Evolutionary conservation across 2,329 filamentous ascomycete species (phyloP), one percentile per base, ranked within the genome.

Genomic region (Monilinia fructicola): DNA sequence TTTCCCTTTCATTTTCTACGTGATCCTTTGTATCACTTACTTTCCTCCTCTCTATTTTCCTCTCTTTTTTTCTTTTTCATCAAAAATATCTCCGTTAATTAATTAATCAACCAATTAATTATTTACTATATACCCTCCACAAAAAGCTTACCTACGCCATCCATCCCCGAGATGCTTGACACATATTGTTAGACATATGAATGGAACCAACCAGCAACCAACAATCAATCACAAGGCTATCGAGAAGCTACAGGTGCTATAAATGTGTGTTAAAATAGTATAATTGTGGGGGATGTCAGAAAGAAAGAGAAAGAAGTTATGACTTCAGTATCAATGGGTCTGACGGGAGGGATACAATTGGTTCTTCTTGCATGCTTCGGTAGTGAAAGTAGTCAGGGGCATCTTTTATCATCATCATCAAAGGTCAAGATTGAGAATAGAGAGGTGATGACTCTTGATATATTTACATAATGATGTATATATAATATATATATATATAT

Each of bases 361-460:
- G 46, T 28, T 42, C 42, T 46, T 46, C 42, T 46, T 46, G 12
- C 38, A 40, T 14, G 38, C 38, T 60, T 65, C 38, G 26, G 46
- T 60, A 60, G 54, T 28, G 44, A 40, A 60, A 35, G 38, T 53
- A 65, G 64, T 60, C 64, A 65, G 54, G 64, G 63, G 46, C 23
- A 52, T 60, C 35, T 42, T 18, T 21, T 46, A 12, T 18, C 40
- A 44, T n/a, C 31, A 35, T 6, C 31, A 5, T 35, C 31, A 35
- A 35, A 35, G 31, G 31, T 6, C 31, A 35, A 35, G 9, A 7
- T 35, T 35, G 31, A 35, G 9, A 35, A 16, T 21, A 28, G n/a
- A 26, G 26, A 14, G 50, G 44, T 61, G n/a, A 16, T 18, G 40
- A 31, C n/a, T 35, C 26, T 59, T 23, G 12, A 18, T n/a, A n/a